phyloP scores from a whole-genome alignment of 345 rosid species.

The Triadica sebifera region DNA sequence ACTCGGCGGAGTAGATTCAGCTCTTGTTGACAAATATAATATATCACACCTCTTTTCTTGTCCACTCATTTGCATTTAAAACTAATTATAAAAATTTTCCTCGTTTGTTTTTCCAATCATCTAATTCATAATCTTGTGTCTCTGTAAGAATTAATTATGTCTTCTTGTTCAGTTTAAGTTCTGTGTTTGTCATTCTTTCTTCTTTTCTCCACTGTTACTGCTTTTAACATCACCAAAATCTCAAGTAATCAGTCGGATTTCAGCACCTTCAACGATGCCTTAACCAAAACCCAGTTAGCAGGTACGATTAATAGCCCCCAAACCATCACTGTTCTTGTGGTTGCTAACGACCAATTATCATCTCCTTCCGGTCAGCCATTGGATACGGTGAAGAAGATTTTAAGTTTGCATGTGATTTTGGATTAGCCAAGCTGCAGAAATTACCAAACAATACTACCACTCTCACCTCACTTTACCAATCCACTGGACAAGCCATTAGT shows the following conservation, averaged over 20 bases:
- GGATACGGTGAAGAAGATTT: slow-evolving; percentile 5
- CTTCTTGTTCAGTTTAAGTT: neutral
- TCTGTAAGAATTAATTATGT: slow-evolving; percentile 1
- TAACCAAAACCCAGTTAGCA: slow-evolving; percentile 30
- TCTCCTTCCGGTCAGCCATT: slow-evolving; percentile 11
- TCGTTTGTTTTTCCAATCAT: neutral
- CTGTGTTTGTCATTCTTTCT: slow-evolving; percentile 7
- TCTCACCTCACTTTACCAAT: slow-evolving; percentile 36
- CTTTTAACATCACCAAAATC: slow-evolving; percentile 40
- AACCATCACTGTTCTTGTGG: slow-evolving; percentile 38
- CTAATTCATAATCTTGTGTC: neutral
- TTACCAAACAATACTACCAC: slow-evolving; percentile 13
- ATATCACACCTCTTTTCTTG: neutral
- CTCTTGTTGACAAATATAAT: slow-evolving; percentile 11
- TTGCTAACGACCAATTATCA: slow-evolving; percentile 24
- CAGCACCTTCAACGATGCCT: slow-evolving; percentile 28
- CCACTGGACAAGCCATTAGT: slow-evolving; percentile 29
- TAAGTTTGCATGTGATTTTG: slow-evolving; percentile 38
- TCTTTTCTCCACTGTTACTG: slow-evolving; percentile 1
- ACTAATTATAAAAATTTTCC: too few relatives aligned
- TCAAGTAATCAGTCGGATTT: slow-evolving; percentile 28
- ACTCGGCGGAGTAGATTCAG: neutral
- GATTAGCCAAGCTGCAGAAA: slow-evolving; percentile 31
- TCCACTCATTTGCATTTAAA: slow-evolving; percentile 12
- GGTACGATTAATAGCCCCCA: slow-evolving; percentile 24